A percentile compares a stretch with the other conserved stretches of the same genome.
Evolutionary conservation across 2,329 filamentous ascomycete species (phyloP).

Genomic region (Monilinia vaccinii-corymbosi): DNA sequence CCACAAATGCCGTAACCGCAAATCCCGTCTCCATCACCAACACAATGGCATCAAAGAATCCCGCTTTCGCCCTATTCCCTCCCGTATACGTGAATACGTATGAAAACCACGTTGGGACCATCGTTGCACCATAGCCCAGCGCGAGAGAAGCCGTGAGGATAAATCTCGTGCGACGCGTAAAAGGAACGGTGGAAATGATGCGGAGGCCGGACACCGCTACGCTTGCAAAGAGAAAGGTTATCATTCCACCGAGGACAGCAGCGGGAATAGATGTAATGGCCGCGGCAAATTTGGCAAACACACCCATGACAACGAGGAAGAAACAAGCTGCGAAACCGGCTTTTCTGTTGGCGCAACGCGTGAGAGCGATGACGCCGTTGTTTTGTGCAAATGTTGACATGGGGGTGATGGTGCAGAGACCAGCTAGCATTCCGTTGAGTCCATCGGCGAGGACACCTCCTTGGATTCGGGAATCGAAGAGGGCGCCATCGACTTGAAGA

Average conservation of each 20-base stretch:
- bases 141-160: constrained; percentile 68
- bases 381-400: constrained; percentile 79
- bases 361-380: constrained; percentile 76
- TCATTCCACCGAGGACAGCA: constrained; percentile 60
- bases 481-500: constrained; percentile 61
- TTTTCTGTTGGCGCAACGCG: constrained; percentile 70
- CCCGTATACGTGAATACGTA: constrained; percentile 66
- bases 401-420: constrained; percentile 69
- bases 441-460: constrained; percentile 73
- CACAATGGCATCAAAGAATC: constrained; percentile 66
- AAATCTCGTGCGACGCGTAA: constrained; percentile 74
- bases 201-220: constrained; percentile 71
- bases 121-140: constrained; percentile 62
- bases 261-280: constrained; percentile 67
- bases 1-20: constrained; percentile 61
- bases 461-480: constrained; percentile 70
- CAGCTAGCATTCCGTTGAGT: constrained; percentile 64
- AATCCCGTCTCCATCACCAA: constrained; percentile 69
- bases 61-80: constrained; percentile 55
- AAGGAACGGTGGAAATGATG: constrained; percentile 62
- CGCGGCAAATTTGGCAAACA: constrained; percentile 78
- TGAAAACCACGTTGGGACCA: constrained; percentile 58
- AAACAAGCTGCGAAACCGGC: constrained; percentile 71
- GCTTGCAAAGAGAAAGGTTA: constrained; percentile 70
- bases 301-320: constrained; percentile 71